Conservation (phyloP, 2,329 filamentous ascomycete species). For the Pestalotiopsis fici region DNA sequence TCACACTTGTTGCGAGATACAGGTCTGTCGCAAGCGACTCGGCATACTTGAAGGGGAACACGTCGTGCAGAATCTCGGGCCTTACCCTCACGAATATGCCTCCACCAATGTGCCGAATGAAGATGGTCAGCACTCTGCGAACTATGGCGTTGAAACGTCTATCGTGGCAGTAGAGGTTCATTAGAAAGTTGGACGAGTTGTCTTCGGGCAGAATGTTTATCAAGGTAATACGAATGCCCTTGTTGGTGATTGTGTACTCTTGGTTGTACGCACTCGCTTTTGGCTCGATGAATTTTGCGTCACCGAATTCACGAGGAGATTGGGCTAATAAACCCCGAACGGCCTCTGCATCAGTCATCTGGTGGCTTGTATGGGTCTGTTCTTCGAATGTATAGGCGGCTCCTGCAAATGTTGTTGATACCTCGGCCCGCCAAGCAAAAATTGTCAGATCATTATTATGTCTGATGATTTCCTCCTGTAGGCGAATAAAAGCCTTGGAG, state of each 20-base stretch:
- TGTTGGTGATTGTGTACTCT: neutral
- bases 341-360: neutral
- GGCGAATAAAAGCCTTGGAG: neutral
- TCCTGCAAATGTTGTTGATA: too few relatives aligned
- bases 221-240: neutral
- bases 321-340: neutral
- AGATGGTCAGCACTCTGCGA: neutral
- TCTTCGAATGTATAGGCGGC: too few relatives aligned
- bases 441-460: neutral
- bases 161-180: neutral
- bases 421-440: neutral
- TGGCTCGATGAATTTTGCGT: neutral
- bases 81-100: neutral
- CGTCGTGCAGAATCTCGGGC: neutral
- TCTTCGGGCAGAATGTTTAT: neutral
- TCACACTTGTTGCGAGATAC: neutral
- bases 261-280: fast-evolving
- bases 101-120: neutral
- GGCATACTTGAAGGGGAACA: too few relatives aligned
- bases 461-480: neutral
- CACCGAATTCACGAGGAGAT: neutral
- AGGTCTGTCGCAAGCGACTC: neutral
- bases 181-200: neutral
- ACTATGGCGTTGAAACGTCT: neutral
- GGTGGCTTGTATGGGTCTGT: too few relatives aligned